Percentiles rank a stretch among this genome's conserved stretches.
These are phyloP conservation scores for Aspergillus pseudonomiae DNA, from an alignment of 2,329 filamentous ascomycete genomes.

Conservation along the genomic window DNA sequence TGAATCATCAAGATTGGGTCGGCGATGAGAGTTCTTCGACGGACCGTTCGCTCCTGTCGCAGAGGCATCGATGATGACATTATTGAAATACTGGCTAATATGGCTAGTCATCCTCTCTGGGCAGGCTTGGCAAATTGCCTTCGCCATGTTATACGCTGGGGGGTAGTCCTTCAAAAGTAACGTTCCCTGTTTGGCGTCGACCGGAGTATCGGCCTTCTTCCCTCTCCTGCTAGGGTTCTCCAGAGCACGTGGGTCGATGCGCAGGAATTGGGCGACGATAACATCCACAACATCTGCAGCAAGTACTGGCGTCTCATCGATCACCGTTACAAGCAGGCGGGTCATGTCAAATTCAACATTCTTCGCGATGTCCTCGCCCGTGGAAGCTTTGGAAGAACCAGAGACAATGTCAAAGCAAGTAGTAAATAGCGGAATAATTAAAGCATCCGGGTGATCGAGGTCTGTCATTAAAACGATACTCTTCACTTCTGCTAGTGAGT, in stretches of 20 bases:
- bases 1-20: conserved; percentile 59
- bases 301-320: conserved; percentile 81
- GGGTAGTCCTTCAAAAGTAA: conserved; percentile 85
- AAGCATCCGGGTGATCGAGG: conserved; percentile 75
- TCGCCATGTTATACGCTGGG: conserved; percentile 93
- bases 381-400: conserved; percentile 70
- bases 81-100: conserved; percentile 94
- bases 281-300: conserved; percentile 84
- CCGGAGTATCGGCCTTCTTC: conserved; percentile 53
- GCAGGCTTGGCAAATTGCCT: conserved; percentile 85
- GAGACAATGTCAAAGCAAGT: conserved; percentile 91
- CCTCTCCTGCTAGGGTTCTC: conserved; percentile 60
- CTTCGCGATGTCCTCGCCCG: conserved; percentile 82
- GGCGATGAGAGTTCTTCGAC: conserved; percentile 45
- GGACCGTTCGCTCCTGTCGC: conserved; percentile 59
- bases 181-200: conserved; percentile 79
- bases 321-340: conserved; percentile 77
- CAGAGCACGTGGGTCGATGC: conserved; percentile 71
- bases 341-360: conserved; percentile 94
- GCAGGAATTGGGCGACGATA: conserved; percentile 92
- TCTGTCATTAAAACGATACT: conserved; percentile 91
- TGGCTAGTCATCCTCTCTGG: conserved; percentile 94
- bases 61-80: conserved; percentile 89
- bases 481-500: conserved; percentile 88
- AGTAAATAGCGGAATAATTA: conserved; percentile 81